Evolutionary conservation across 2,329 filamentous ascomycete species (phyloP).

Genomic region (Pseudogymnoascus destructans): DNA sequence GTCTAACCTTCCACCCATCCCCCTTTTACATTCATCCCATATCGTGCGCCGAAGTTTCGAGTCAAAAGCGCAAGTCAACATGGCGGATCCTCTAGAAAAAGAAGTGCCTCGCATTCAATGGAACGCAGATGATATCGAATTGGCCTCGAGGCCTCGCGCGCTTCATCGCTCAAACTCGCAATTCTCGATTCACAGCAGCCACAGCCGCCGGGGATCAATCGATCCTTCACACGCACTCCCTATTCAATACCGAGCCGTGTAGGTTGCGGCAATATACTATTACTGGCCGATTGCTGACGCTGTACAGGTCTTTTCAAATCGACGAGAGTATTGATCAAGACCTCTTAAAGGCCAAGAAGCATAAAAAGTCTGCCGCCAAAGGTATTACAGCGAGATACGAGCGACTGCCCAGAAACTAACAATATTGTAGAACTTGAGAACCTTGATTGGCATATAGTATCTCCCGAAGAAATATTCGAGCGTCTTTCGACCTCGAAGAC

Average conservation of each 20-base stretch:
- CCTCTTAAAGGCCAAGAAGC: conserved; percentile 29
- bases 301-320: conserved; percentile 36
- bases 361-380: conserved; percentile 33
- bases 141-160: conserved; percentile 14
- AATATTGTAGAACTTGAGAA: conserved; percentile 39
- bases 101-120: conserved; percentile 19
- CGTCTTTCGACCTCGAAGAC: conserved; percentile 43
- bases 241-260: conserved; percentile 43
- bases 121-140: conserved; percentile 18
- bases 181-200: conserved; percentile 20
- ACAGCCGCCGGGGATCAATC: conserved; percentile 25
- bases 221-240: conserved; percentile 33
- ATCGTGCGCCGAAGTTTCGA: not conserved
- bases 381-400: conserved; percentile 23
- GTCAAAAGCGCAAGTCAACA: not conserved
- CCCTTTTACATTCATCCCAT: not conserved
- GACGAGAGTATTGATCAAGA: conserved; percentile 39
- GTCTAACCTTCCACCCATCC: not conserved
- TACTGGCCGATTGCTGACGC: not conserved
- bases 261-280: conserved; percentile 13
- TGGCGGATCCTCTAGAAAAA: not conserved
- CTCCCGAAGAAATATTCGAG: conserved; percentile 42
- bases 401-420: conserved; percentile 15
- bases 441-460: conserved; percentile 55
- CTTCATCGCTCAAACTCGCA: conserved; percentile 21